phyloP scores from a whole-genome alignment of 2,329 filamentous ascomycete species.

The Claviceps africana region DNA sequence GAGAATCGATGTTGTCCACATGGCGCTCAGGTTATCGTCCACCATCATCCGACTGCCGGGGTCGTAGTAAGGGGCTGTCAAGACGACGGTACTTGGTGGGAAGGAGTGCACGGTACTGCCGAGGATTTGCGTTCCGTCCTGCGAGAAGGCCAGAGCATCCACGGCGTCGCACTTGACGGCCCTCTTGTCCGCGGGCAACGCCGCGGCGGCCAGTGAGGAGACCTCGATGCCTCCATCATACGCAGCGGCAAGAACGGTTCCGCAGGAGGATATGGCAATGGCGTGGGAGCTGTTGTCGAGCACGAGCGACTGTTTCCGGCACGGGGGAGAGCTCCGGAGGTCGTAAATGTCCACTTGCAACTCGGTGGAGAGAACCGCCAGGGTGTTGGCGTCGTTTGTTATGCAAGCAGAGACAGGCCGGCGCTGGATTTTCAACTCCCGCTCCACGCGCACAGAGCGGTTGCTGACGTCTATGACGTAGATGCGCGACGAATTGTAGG shows the following conservation, averaged over 20 bases:
- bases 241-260: conserved; percentile 68
- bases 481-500: conserved; percentile 74
- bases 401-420: conserved; percentile 66
- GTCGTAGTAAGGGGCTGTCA: conserved; percentile 69
- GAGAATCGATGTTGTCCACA: conserved; percentile 77
- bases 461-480: conserved; percentile 59
- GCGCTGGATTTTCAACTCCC: conserved; percentile 68
- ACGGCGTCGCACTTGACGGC: conserved; percentile 68
- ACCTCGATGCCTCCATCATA: conserved; percentile 86
- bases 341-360: conserved; percentile 82
- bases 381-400: conserved; percentile 58
- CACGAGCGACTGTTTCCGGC: conserved; percentile 58
- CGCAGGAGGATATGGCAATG: conserved; percentile 68
- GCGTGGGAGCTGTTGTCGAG: conserved; percentile 67
- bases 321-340: conserved; percentile 48
- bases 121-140: conserved; percentile 63
- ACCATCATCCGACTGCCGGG: conserved; percentile 51
- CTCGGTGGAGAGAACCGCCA: conserved; percentile 69
- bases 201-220: conserved; percentile 53
- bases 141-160: conserved; percentile 61
- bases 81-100: conserved; percentile 56
- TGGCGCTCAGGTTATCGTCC: conserved; percentile 54
- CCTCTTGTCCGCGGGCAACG: conserved; percentile 51
- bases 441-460: conserved; percentile 46
- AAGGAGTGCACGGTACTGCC: conserved; percentile 56